Evolutionary conservation across 441 rosid species (phyloP).

Genomic region (Flueggea neowawraea): DNA sequence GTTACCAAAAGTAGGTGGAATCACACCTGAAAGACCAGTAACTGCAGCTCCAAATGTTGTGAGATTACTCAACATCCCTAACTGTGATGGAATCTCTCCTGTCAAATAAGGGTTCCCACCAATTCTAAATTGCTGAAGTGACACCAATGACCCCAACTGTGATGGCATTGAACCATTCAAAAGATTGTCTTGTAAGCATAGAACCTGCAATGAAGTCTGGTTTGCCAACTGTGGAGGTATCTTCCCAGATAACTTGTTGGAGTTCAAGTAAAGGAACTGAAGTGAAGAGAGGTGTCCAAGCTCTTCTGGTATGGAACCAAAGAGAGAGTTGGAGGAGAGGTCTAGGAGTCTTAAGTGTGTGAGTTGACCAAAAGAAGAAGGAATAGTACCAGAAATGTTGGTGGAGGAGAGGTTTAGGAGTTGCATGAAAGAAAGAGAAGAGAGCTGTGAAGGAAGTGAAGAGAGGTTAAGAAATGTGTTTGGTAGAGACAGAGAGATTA

Average conservation of each 20-base stretch:
- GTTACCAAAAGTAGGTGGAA: conserved; percentile 81
- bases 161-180: conserved; percentile 83
- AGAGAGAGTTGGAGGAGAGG: conserved; percentile 88
- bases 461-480: conserved; percentile 84
- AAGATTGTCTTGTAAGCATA: conserved; percentile 84
- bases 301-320: conserved; percentile 65
- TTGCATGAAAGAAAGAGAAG: conserved; percentile 79
- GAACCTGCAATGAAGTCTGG: conserved; percentile 61
- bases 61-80: conserved; percentile 70
- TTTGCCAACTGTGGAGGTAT: conserved; percentile 71
- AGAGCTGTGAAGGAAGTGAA: conserved; percentile 59
- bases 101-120: conserved; percentile 83
- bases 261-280: conserved; percentile 79
- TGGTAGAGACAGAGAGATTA: conserved; percentile 76
- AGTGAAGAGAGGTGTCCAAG: conserved; percentile 73
- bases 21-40: conserved; percentile 72
- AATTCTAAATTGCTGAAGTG: conserved; percentile 78
- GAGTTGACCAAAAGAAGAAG: conserved; percentile 70
- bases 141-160: conserved; percentile 67
- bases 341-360: conserved; percentile 69
- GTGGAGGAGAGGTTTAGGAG: conserved; percentile 90
- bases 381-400: conserved; percentile 83
- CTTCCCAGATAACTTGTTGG: conserved; percentile 68
- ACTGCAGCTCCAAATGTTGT: conserved; percentile 92
- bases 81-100: conserved; percentile 72